Evolutionary conservation across 176 grass and related monocot species (phyloP).

Genomic region (Eragrostis nindensis): DNA sequence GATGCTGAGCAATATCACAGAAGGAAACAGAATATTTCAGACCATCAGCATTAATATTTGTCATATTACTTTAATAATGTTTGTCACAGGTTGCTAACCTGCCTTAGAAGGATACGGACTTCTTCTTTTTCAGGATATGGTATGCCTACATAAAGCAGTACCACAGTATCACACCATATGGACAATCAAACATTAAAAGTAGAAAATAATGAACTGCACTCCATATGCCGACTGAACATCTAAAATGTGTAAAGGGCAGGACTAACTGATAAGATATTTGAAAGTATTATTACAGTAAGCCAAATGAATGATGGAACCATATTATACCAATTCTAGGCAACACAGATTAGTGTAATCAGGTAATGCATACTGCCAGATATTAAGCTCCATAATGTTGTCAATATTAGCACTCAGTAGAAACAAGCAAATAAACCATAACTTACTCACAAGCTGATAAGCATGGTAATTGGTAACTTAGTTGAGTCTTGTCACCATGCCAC

Average conservation of each 20-base stretch:
- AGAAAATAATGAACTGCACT: constrained; percentile 34
- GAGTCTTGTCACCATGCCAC: background rate
- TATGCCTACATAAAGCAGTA: constrained; percentile 79
- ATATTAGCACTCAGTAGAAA: constrained; percentile 20
- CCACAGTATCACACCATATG: constrained; percentile 50
- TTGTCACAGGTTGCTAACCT: constrained; percentile 66
- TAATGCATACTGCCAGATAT: background rate
- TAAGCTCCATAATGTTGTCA: constrained; percentile 1
- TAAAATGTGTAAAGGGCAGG: background rate
- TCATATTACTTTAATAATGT: constrained; percentile 30
- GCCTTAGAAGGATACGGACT: constrained; percentile 82
- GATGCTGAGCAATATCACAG: constrained; percentile 15
- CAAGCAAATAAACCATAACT: constrained; percentile 18
- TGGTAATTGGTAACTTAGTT: background rate
- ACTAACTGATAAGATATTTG: constrained; percentile 29
- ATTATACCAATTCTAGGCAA: constrained; percentile 29
- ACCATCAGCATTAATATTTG: constrained; percentile 13
- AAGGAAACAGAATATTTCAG: constrained; percentile 40
- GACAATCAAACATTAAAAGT: constrained; percentile 42
- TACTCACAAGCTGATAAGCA: constrained; percentile 15
- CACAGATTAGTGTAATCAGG: background rate
- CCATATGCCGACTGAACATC: constrained; percentile 23
- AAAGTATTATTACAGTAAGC: constrained; percentile 13
- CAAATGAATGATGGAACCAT: constrained; percentile 17
- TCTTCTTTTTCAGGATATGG: constrained; percentile 99